Evolutionary conservation across 2,329 filamentous ascomycete genomes (phyloP).

Genomic region (Calonectria leucothoes): DNA sequence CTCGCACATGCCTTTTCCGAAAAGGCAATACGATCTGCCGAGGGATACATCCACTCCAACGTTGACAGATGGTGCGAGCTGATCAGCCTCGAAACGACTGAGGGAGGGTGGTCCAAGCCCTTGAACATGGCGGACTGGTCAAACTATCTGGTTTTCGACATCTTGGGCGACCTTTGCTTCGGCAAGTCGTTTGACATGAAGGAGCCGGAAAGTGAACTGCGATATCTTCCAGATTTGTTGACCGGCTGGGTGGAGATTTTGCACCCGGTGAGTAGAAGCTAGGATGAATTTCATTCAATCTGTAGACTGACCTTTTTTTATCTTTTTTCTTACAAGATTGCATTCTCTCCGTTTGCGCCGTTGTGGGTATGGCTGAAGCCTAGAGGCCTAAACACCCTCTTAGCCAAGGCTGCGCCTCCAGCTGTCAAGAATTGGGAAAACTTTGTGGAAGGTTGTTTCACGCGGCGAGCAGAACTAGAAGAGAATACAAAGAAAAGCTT

Average conservation of each 20-base stretch:
- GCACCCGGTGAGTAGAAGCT: slow-evolving; percentile 20
- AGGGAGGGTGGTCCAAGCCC: slow-evolving; percentile 6
- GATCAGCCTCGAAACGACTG: slow-evolving; percentile 22
- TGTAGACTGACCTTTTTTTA: neutral
- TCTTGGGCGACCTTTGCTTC: slow-evolving; percentile 35
- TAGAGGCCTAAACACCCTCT: slow-evolving; percentile 33
- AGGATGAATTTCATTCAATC: neutral
- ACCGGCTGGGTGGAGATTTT: slow-evolving; percentile 21
- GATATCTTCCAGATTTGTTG: slow-evolving; percentile 30
- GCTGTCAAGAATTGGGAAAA: slow-evolving; percentile 31
- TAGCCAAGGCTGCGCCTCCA: slow-evolving; percentile 29
- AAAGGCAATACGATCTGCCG: slow-evolving; percentile 27
- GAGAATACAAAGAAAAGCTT: neutral
- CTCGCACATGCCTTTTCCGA: slow-evolving; percentile 33
- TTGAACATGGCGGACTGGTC: slow-evolving; percentile 35
- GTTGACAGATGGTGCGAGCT: slow-evolving; percentile 30
- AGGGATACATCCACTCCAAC: slow-evolving; percentile 25
- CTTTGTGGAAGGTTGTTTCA: slow-evolving; percentile 35
- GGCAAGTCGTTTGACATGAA: slow-evolving; percentile 36
- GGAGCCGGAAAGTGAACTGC: slow-evolving; percentile 27
- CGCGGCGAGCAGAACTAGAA: slow-evolving; percentile 27
- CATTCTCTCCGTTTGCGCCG: slow-evolving; percentile 32
- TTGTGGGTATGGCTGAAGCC: slow-evolving; percentile 42
- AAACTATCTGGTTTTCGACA: slow-evolving; percentile 35
- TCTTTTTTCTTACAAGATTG: slow-evolving; percentile 34